phyloP scores from a whole-genome alignment of 2,329 filamentous ascomycete genomes.

The Cyphellophora attinorum region DNA sequence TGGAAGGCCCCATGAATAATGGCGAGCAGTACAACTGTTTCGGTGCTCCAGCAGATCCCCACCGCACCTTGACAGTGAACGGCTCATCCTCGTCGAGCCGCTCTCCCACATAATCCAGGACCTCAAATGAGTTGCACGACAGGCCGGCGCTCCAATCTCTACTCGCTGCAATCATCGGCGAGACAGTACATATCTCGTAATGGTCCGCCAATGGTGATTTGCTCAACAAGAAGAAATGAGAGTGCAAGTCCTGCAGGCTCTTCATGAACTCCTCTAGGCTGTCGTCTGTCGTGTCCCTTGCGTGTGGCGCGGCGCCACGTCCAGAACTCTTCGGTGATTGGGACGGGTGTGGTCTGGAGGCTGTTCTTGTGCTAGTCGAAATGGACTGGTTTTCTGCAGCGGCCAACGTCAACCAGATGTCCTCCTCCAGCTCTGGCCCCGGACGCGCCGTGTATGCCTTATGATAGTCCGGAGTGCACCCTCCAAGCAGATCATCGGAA shows the following conservation, averaged over 20 bases:
- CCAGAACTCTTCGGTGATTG: background rate
- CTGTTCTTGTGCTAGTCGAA: background rate
- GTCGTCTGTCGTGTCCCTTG: slow-evolving; percentile 9
- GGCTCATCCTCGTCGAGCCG: slow-evolving; percentile 12
- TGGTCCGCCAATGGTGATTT: slow-evolving; percentile 16
- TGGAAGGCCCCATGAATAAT: slow-evolving; percentile 16
- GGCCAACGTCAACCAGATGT: slow-evolving; percentile 18
- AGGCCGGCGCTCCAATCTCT: slow-evolving; percentile 21
- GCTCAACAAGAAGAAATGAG: slow-evolving; percentile 21
- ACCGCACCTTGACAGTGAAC: slow-evolving; percentile 19
- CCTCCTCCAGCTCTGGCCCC: slow-evolving; percentile 7
- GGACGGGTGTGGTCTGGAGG: background rate
- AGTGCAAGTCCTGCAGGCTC: slow-evolving; percentile 19
- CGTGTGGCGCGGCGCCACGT: slow-evolving; percentile 2
- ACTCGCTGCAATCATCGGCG: slow-evolving; percentile 15
- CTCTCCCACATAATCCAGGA: slow-evolving; percentile 13
- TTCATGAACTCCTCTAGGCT: slow-evolving; percentile 18
- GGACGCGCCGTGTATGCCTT: background rate
- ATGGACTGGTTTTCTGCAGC: background rate
- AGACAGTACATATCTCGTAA: slow-evolving; percentile 23
- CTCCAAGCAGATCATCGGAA: slow-evolving; percentile 16
- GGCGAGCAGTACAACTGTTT: slow-evolving; percentile 23
- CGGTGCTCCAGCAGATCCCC: slow-evolving; percentile 16
- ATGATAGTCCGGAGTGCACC: slow-evolving; percentile 14
- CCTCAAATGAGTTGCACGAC: slow-evolving; percentile 14